Evolutionary conservation across 1,284 basidiomycete genomes (phyloP), one percentile per base, ranked within the genome.

Genomic region (Sanghuangporus weigelae): DNA sequence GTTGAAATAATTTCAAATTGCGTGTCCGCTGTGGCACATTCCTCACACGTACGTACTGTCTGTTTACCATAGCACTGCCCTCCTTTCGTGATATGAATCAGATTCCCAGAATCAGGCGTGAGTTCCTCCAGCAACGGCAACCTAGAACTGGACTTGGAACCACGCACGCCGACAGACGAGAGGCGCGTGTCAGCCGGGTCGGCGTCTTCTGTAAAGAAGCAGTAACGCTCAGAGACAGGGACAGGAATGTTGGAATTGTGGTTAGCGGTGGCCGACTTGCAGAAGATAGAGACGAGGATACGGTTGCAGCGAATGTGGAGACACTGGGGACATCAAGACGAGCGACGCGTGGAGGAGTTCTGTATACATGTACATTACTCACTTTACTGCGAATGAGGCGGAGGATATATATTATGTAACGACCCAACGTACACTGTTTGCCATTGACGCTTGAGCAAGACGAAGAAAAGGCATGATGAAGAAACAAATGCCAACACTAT

Each of bases 111-210:
- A n/a, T n/a, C n/a, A n/a, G n/a, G n/a, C n/a, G n/a, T n/a, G n/a
- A 49, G 57, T 26, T 23, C 57, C 4, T 21, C 19, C 10, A 51
- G 7, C 19, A 21, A 14, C 16, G n/a, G n/a, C 19, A n/a, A 44
- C 19, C 42, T 44, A 11, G 42, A 44, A 16, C 42, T 44, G 16
- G 56, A 57, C 8, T 21, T 42, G 21, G 54, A 23, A 14, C 60
- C 60, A 19, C 50, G 39, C 12, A 62, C 60, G 19, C 60, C 60
- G 14, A 62, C 60, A 23, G 60, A 62, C n/a, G 60, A 54, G 10
- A 3, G 51, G 19, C 51, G 51, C 31, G 14, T 54, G 26, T 54
- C 51, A 31, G 51, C 51, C 8, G 51, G 51, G 3, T 54, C 51
- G 23, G 14, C 51, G 12, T 44, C 42, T 5, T 44, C 42, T 14